Conservation (phyloP, 345 rosid genomes). For the Murraya koenigii region DNA sequence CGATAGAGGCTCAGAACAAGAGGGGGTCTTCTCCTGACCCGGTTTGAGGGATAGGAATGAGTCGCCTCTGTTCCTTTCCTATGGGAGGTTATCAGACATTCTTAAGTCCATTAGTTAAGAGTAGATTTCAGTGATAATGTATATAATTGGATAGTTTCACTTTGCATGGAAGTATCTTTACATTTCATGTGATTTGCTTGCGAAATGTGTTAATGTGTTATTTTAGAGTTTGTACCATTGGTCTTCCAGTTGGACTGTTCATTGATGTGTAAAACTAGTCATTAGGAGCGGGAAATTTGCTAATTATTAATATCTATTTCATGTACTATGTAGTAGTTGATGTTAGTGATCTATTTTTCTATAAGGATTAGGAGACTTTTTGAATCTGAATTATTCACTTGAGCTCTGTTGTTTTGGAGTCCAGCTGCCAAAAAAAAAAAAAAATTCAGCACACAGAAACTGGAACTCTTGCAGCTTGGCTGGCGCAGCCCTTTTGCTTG, state of each 20-base stretch:
- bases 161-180: not conserved
- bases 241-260: not conserved
- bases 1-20: not conserved
- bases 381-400: too few relatives aligned
- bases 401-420: too few relatives aligned
- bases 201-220: fast-evolving
- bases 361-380: not conserved
- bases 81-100: too few relatives aligned
- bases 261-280: not conserved
- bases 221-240: not conserved
- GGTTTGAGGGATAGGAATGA: constrained; percentile 19
- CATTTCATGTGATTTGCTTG: not conserved
- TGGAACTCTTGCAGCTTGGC: too few relatives aligned
- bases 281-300: not conserved
- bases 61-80: not conserved
- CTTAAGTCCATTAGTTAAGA: not conserved
- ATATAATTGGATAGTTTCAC: not conserved
- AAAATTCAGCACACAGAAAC: too few relatives aligned
- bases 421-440: too few relatives aligned
- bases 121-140: not conserved
- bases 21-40: not conserved
- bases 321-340: not conserved
- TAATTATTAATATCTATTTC: not conserved
- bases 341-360: not conserved
- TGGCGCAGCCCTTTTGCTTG: too few relatives aligned